Base-by-base conservation (phyloP, 768 basidiomycete species). In the Paxillus involutus region DNA sequence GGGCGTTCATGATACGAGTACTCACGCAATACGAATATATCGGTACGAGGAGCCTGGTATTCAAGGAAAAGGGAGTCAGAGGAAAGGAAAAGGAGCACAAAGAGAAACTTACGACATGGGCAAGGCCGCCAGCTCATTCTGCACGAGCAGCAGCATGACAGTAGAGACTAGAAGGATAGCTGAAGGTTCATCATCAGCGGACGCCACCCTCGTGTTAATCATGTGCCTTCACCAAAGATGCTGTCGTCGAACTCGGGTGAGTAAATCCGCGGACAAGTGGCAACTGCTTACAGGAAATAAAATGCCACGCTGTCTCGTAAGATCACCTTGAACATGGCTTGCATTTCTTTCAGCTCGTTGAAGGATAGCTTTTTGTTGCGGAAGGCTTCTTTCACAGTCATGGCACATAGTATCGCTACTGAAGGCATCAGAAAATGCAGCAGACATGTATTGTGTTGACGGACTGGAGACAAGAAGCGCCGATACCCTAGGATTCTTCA, bases 1-100 rank as follows among this genome's bases (percentile, higher is more conserved):
- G 2, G 36, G 41, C 9, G 3, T 11, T 8, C 7, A 10, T 26
- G 7, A n/a, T 12, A 21, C 1, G 3, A 21, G 13, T 53, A 59
- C 64, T 51, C 52, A 64, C 63, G 17, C 63, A 66, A 19, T 59
- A 63, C 0, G 61, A 60, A 50, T 64, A 64, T 13, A 45, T 47
- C 1, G 58, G 53, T 8, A 64, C 30, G 3, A 64, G 61, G 0
- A 54, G 17, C 24, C 63, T 64, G 44, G n/a, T 17, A 49, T 44
- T 40, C 16, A 46, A 44, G 29, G 21, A 53, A 57, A 24, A 63
- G 48, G 32, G 29, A 4, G 13, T 26, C 30, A 14, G 24, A 26
- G 29, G 6, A 24, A 26, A 17, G 30, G 32, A 24, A 44, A 10
- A 16, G 1, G 17, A n/a, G 6, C 29, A 26, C 44, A 41, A 19